Conservation (phyloP, 768 basidiomycete genomes). For the Serendipita sp. region DNA sequence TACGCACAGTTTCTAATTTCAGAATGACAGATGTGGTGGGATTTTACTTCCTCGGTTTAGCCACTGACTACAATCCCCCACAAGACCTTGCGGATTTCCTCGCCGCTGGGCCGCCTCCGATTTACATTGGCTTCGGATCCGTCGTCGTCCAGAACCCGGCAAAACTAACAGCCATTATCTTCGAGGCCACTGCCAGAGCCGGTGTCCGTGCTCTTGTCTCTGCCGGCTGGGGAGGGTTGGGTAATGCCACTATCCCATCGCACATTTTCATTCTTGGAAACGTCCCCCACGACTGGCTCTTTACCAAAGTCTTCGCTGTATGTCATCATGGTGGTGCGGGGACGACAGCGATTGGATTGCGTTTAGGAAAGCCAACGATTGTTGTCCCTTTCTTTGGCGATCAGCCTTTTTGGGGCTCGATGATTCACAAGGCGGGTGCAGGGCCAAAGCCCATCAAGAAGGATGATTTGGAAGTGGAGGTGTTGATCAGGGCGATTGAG, state of each 20-base stretch:
- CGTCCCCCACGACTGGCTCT: constrained; percentile 57
- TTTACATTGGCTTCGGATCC: constrained; percentile 55
- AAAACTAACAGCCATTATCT: constrained; percentile 39
- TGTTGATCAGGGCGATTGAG: constrained; percentile 37
- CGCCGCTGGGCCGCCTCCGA: constrained; percentile 32
- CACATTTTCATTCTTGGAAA: constrained; percentile 49
- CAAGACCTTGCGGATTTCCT: constrained; percentile 35
- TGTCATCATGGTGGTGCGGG: constrained; percentile 55
- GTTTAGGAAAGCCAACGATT: constrained; percentile 43
- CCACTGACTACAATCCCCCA: constrained; percentile 31
- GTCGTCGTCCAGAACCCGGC: constrained; percentile 42
- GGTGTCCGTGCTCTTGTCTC: constrained; percentile 46
- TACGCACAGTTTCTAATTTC: not conserved
- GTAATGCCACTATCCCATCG: constrained; percentile 33
- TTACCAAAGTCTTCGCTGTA: constrained; percentile 41
- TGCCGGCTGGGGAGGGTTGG: constrained; percentile 51
- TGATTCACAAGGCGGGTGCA: constrained; percentile 45
- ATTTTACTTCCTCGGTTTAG: constrained; percentile 46
- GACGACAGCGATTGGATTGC: constrained; percentile 46
- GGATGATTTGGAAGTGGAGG: constrained; percentile 32
- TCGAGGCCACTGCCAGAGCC: constrained; percentile 39
- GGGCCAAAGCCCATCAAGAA: constrained; percentile 46
- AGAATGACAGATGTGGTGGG: constrained; percentile 41
- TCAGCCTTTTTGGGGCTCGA: constrained; percentile 31
- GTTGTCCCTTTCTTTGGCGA: constrained; percentile 29